Conservation (phyloP, 179 eudicot species). For the Corrigiola litoralis region DNA sequence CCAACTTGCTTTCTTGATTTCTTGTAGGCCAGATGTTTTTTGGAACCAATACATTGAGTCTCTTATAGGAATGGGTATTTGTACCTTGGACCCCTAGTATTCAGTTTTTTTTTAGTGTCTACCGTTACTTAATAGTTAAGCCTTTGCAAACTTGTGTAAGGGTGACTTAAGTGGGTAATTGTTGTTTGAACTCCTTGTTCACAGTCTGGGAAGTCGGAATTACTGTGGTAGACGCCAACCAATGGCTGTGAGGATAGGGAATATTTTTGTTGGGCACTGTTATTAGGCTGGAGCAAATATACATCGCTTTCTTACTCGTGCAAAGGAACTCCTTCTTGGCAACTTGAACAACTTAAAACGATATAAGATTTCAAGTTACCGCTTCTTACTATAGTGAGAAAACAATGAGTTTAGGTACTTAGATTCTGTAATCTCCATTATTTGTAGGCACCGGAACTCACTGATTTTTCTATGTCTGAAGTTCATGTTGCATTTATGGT, state of each 20-base stretch:
- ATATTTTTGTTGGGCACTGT: background rate
- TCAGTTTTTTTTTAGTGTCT: no score
- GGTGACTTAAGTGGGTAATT: background rate
- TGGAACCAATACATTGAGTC: no score
- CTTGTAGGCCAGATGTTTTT: no score
- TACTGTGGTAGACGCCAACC: background rate
- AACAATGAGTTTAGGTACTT: background rate
- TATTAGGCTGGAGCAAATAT: no score
- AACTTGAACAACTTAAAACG: no score
- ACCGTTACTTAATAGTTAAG: background rate
- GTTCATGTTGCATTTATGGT: no score
- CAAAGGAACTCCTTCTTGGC: no score
- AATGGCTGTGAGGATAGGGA: background rate
- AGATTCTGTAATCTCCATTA: background rate
- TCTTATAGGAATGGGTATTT: no score
- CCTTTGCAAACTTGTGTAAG: background rate
- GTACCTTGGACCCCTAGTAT: no score
- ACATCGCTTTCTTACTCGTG: no score
- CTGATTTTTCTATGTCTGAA: background rate
- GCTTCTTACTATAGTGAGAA: background rate
- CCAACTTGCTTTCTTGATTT: no score
- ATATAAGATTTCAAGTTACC: background rate
- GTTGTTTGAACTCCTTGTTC: no score
- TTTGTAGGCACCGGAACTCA: background rate
- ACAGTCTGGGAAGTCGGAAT: background rate